Evolutionary conservation across 768 basidiomycete genomes (phyloP).

Genomic region (Butyriboletus loyo): DNA sequence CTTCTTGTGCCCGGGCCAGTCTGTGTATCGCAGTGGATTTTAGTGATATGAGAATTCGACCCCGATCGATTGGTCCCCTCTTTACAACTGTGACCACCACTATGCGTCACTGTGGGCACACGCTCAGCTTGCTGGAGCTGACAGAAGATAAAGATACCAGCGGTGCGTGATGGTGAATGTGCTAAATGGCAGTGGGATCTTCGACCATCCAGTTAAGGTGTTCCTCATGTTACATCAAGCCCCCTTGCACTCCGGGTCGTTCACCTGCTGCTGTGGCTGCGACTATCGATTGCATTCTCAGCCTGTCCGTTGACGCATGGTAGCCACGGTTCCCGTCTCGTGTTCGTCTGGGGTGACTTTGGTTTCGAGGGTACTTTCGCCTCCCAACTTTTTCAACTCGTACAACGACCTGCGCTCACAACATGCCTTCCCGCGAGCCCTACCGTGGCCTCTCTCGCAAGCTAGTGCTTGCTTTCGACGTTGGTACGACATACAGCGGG

Average conservation of each 20-base stretch:
- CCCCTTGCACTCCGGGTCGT: background rate
- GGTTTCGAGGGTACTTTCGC: background rate
- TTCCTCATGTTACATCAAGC: background rate
- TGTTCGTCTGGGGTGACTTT: background rate
- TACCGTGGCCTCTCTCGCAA: conserved; percentile 41
- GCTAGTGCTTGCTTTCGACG: conserved; percentile 42
- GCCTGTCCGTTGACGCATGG: background rate
- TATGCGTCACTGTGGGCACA: too few relatives aligned
- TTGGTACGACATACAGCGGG: conserved; percentile 44
- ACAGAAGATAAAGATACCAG: too few relatives aligned
- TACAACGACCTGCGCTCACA: background rate
- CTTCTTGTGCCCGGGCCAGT: too few relatives aligned
- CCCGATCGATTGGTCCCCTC: too few relatives aligned
- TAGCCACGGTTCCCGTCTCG: background rate
- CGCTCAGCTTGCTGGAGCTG: background rate
- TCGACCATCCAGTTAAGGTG: background rate
- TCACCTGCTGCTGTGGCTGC: background rate
- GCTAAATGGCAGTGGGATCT: background rate
- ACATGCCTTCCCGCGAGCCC: conserved; percentile 28
- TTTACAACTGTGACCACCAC: too few relatives aligned
- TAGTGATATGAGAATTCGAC: too few relatives aligned
- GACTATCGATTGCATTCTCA: background rate
- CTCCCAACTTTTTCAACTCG: background rate
- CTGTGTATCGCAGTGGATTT: too few relatives aligned
- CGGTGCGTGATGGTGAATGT: background rate